Evolutionary conservation across 2,329 filamentous ascomycete genomes (phyloP), one percentile per base, ranked within the genome.

Genomic region (Fusarium miscanthi): DNA sequence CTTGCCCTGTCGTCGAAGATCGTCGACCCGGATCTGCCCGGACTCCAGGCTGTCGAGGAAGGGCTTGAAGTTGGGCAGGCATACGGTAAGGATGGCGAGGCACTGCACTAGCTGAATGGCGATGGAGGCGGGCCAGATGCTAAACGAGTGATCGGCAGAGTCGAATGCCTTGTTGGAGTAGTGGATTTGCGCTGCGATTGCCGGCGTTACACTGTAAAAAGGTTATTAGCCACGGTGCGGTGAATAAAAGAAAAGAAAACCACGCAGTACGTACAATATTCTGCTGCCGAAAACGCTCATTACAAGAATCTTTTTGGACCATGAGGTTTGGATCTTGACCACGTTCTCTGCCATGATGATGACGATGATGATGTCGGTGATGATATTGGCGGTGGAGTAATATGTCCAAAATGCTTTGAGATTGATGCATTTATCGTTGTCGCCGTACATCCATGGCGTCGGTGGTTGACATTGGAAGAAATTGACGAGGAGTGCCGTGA

Each of bases 221-320:
- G 30, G 6, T 9, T 53, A 54, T 75, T 46, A 74, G 66, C 52
- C 19, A 42, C 8, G 21, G 31, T 23, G 6, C 12, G 2, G 40
- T 25, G 30, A n/a, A n/a, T 1, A n/a, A 27, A n/a, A n/a, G 2
- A 12, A 12, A 48, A 30, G 6, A 17, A n/a, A 13, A 12, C 7
- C 10, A 23, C 17, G 45, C 16, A 9, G 27, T 31, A 77, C 77
- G 38, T 69, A 79, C 78, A 80, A 57, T 9, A 79, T 77, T 54
- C 78, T 75, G 38, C 78, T 78, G 0, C 78, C 78, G 41, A 80
- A 80, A 8, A 80, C 78, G 11, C 71, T 57, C 33, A 80, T 79
- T 4, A 80, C 78, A 12, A 80, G 38, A 0, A 65, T 59, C 68
- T 77, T 79, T 51, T 80, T 80, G 2, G 69, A 66, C 69, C 63